Base-by-base conservation (phyloP, 352 stramenopile species). In the Phytophthora fragariae region DNA sequence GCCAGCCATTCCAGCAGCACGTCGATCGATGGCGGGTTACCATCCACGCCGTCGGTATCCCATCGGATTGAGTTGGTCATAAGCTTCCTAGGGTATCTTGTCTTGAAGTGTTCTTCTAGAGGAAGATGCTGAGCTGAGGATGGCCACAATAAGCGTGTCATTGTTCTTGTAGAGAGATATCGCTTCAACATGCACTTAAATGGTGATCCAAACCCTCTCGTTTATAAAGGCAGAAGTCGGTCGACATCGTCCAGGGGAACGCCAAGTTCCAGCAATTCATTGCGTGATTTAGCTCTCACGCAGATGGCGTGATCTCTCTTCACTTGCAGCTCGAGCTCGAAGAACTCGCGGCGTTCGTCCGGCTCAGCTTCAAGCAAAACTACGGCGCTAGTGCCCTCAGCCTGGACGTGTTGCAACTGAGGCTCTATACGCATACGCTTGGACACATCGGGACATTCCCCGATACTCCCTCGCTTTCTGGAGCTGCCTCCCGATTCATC, bases 271-370 rank as follows among this genome's bases (percentile, higher is more conserved):
- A 82, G 56, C 54, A 83, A 56, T 27, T 72, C 66, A 65, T 80
- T 78, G n/a, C 76, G 70, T 21, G 64, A 61, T 35, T 81, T 76
- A 49, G 77, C 61, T 29, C 73, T 72, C 57, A 80, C 77, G 15
- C 64, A 75, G 49, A 78, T 65, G 14, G 77, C 63, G 21, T 83
- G 58, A 15, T 79, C 57, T 19, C 80, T 64, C 52, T 71, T 76
- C 52, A 71, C 64, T 59, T 83, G 64, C 19, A 83, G 64, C 44
- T 81, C 76, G 47, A 81, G 65, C 37, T 76, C 55, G 54, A 81
- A 81, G 41, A 83, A 64, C 49, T 70, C 63, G 52, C 77, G 70
- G 21, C 75, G 66, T 35, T 77, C 54, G 29, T 76, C 58, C 15
- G 66, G 60, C 35, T 83, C 55, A 8, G 63, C 61, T 39, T 66